These are phyloP conservation scores for Rhodofomes roseus DNA, from an alignment of 1,284 basidiomycete genomes.

Conservation along the genomic window DNA sequence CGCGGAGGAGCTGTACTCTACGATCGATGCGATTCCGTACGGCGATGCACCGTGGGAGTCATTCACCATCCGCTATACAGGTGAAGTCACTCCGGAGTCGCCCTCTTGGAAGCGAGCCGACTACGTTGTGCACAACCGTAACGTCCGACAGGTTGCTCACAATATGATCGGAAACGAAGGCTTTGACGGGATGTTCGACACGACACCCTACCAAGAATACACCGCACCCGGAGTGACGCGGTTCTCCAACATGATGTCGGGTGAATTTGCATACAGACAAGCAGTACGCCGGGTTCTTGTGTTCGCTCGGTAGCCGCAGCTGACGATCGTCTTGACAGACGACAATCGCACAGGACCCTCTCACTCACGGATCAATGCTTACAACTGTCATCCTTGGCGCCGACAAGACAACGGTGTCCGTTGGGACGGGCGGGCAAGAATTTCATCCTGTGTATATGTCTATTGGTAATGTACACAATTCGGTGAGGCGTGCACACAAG, in stretches of 20 bases:
- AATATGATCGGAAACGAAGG: constrained; percentile 18
- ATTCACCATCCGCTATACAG: background rate
- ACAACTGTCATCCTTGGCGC: constrained; percentile 22
- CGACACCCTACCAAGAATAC: constrained; percentile 11
- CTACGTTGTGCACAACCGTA: constrained; percentile 34
- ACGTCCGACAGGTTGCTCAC: constrained; percentile 14
- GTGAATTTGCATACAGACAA: constrained; percentile 21
- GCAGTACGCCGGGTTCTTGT: constrained; percentile 12
- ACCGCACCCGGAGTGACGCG: background rate
- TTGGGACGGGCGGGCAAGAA: constrained; percentile 19
- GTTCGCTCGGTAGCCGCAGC: background rate
- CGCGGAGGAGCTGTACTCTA: background rate
- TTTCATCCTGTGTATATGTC: constrained; percentile 19
- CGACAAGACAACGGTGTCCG: constrained; percentile 23
- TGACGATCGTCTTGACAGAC: constrained; percentile 4
- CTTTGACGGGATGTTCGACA: constrained; percentile 10
- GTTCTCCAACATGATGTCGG: constrained; percentile 15
- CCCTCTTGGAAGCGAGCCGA: constrained; percentile 32
- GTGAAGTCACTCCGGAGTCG: background rate
- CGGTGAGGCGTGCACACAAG: constrained; percentile 17
- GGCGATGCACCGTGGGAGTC: background rate
- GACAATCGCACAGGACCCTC: constrained; percentile 11
- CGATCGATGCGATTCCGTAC: constrained; percentile 10
- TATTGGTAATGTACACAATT: constrained; percentile 17
- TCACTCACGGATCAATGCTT: constrained; percentile 17